Base-by-base conservation (phyloP, 2,329 filamentous ascomycete genomes). In the Rutstroemia sp. region DNA sequence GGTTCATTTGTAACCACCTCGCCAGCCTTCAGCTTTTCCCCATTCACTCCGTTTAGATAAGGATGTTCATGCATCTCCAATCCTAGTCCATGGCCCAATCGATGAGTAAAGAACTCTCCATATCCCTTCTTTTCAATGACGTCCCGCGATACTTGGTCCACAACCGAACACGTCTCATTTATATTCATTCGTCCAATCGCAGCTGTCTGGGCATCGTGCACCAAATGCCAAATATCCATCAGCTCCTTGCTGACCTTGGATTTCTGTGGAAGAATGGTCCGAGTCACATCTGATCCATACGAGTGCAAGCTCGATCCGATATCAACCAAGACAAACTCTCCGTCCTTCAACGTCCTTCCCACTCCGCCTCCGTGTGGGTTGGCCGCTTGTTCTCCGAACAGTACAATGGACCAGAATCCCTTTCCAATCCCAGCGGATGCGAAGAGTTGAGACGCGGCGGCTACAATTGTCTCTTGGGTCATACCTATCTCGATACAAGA, bases 1-100 rank as follows among this genome's bases (percentile, higher is more conserved):
- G 82, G 82, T 68, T 86, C 83, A 17, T 80, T 79, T 0, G 82
- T 84, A 58, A 85, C 84, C 0, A 77, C 75, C 79, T 85, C 84
- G 0, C 82, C 81, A 0, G 78, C 71, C 47, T 73, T 72, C 5
- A 85, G 69, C 1, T 72, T 64, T 0, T 67, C 70, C 2, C 69
- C 71, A 62, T 85, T 86, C 54, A 79, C 82, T 62, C 84, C 81
- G 65, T 85, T 83, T 17, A 86, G 69, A 60, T 85, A 86, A 0
- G 82, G 82, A 39, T 79, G 81, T 64, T 85, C 82, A 59, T 85
- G 82, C 4, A 81, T 82, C 69, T 85, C 84, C 65, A 86, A 81
- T 0, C 82, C 82, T 41, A 86, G 81, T 0, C 82, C 78, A 62
- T 86, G 82, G 0, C 82, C 82, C 1, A 86, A 70, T 2, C 82